Conservation (phyloP, 805 yeast genomes). For the Candida gorgasii region DNA sequence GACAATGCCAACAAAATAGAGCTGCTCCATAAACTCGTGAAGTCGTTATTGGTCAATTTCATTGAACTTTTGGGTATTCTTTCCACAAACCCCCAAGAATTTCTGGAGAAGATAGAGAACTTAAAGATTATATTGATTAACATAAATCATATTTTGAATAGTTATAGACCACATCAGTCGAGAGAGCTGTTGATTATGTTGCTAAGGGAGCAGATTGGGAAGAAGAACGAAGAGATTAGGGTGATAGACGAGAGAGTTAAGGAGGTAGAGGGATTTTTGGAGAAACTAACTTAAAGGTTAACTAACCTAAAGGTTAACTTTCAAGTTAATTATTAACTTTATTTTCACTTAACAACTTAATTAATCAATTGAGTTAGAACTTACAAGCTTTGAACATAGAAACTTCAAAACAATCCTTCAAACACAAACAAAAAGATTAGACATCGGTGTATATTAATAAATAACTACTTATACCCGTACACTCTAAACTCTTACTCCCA, state of each 20-base stretch:
- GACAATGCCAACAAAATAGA: conserved; percentile 51
- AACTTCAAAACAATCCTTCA: too few species aligned
- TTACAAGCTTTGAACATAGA: too few species aligned
- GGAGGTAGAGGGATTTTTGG: conserved; percentile 40
- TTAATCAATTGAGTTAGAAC: too few species aligned
- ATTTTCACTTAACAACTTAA: too few species aligned
- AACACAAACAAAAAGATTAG: too few species aligned
- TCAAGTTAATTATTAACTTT: too few species aligned
- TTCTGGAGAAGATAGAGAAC: conserved; percentile 66
- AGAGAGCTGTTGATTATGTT: conserved; percentile 82
- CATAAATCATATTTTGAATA: conserved; percentile 87
- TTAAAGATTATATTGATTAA: conserved; percentile 80
- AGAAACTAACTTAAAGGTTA: conserved; percentile 11
- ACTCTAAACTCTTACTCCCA: too few species aligned
- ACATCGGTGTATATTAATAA: too few species aligned
- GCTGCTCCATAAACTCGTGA: conserved; percentile 77
- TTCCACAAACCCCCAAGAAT: conserved; percentile 67
- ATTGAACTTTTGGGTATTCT: conserved; percentile 80
- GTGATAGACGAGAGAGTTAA: conserved; percentile 42
- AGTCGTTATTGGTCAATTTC: conserved; percentile 76
- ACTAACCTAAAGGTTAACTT: too few species aligned
- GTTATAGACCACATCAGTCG: conserved; percentile 93
- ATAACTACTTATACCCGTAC: too few species aligned
- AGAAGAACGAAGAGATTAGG: conserved; percentile 55
- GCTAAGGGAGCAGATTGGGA: conserved; percentile 67